Base-by-base conservation (phyloP, 2,329 filamentous ascomycete genomes). In the Trichoderma breve region DNA sequence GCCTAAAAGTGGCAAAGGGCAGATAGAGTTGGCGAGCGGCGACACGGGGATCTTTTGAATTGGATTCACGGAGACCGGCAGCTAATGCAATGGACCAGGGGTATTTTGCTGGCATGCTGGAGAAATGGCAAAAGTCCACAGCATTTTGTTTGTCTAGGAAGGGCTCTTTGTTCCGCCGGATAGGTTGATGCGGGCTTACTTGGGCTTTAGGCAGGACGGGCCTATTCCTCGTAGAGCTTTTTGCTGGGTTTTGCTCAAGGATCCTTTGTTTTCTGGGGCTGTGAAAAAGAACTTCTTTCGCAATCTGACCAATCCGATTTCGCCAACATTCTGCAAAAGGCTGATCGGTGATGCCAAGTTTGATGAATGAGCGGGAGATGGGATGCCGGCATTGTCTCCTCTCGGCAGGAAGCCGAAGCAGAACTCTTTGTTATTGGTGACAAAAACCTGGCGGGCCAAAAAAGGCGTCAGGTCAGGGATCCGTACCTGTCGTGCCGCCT, bases 1-100 rank as follows among this genome's bases (percentile, higher is more conserved):
- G 67, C 32, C 53, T 32, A 32, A 39, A 70, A 53, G 21, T 21
- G 64, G 64, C 64, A 32, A 53, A 39, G 64, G 43, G 21, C 18
- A 43, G 53, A 39, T 58, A 14, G 15, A 32, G n/a, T 53, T 32
- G 30, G 14, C 51, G 34, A 32, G 34, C 36, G 21, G 24, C 30
- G 18, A n/a, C 26, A 32, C 21, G 55, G 65, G 65, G 65, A 69
- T 58, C 65, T 69, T 69, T 69, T 69, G 65, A 61, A 69, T 34
- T 12, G n/a, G 28, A 11, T 26, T 69, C 36, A 60, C 28, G 32
- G 65, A 51, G 34, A 47, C 65, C 36, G 55, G 65, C 34, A 43
- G n/a, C 36, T 21, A 30, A 24, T 43, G 43, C 21, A 21, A 36
- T 66, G 14, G 14, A 32, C 30, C 6, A 24, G 63, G 43, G 47